phyloP scores from a whole-genome alignment of 148 eudicot species.

The Arctostaphylos glauca region DNA sequence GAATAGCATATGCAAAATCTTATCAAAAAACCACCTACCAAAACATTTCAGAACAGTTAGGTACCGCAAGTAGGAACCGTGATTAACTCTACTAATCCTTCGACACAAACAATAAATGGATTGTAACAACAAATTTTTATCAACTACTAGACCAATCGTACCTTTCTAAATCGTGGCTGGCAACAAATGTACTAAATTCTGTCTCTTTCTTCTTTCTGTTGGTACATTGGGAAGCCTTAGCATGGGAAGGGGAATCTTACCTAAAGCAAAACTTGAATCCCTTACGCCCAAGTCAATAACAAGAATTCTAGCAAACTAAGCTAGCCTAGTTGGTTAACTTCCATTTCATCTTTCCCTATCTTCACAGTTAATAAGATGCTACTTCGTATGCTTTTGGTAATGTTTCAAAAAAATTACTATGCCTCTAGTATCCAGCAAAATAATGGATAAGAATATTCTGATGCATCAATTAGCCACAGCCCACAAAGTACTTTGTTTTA shows the following conservation, averaged over 20 bases:
- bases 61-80: background rate
- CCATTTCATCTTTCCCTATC: background rate
- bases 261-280: background rate
- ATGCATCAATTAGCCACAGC: background rate
- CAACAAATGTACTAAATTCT: background rate
- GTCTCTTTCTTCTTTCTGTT: background rate
- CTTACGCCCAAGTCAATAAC: background rate
- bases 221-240: background rate
- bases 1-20: background rate
- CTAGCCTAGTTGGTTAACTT: background rate
- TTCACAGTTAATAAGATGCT: background rate
- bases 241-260: background rate
- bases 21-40: background rate
- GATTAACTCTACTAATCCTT: background rate
- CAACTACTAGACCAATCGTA: background rate
- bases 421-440: background rate
- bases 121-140: background rate
- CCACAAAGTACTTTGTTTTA: background rate
- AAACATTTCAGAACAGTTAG: background rate
- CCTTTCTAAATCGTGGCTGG: background rate
- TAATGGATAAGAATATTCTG: background rate
- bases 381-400: background rate
- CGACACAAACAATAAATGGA: background rate
- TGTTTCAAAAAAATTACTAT: background rate
- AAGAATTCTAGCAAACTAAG: background rate